Evolutionary conservation across 2,329 filamentous ascomycete genomes (phyloP).

Genomic region (Rutstroemia sp.): DNA sequence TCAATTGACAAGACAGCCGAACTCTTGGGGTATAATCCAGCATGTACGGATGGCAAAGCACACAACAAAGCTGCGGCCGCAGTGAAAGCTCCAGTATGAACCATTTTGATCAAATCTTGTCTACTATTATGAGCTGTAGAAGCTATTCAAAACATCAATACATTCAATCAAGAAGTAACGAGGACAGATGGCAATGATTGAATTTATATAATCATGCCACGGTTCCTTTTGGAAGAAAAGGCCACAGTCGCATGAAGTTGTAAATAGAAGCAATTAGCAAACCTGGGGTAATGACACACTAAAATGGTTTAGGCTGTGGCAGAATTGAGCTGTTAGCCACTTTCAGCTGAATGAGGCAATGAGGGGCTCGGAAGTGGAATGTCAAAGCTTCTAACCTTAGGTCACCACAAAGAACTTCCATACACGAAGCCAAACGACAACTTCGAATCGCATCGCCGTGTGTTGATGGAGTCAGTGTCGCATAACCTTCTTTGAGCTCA

Average conservation of each 20-base stretch:
- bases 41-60: constrained; percentile 51
- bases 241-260: constrained; percentile 11
- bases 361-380: not conserved
- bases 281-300: constrained; percentile 6
- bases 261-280: constrained; percentile 1
- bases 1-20: constrained; percentile 82
- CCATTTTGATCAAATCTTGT: constrained; percentile 36
- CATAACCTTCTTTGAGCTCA: not conserved
- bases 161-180: not conserved
- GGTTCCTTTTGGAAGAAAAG: constrained; percentile 1
- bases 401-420: no score
- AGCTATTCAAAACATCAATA: constrained; percentile 10
- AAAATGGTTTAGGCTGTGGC: not conserved
- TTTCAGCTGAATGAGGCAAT: not conserved
- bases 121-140: constrained; percentile 22
- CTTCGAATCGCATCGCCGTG: no score
- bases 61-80: constrained; percentile 55
- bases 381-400: no score
- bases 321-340: not conserved
- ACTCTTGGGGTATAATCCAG: constrained; percentile 75
- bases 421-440: no score
- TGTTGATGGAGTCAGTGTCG: no score
- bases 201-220: not conserved
- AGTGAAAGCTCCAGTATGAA: constrained; percentile 44
- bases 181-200: not conserved